Evolutionary conservation across 208 protist genomes (phyloP).

Genomic region (Acanthamoeba sp.): DNA sequence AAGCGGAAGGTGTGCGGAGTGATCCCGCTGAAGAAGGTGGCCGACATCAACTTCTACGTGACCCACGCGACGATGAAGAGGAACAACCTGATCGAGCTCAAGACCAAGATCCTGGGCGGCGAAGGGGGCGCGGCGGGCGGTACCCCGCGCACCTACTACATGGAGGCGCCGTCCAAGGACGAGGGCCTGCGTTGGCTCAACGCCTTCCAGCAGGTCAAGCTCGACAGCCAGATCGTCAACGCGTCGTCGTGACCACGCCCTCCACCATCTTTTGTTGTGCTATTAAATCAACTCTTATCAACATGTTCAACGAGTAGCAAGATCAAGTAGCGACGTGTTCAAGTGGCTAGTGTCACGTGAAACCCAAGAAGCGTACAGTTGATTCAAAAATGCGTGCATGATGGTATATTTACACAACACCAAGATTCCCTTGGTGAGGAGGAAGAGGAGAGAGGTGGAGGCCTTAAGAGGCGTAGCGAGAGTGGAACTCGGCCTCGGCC

Average conservation of each 20-base stretch:
- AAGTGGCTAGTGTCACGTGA: no score
- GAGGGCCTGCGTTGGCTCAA: conserved; percentile 59
- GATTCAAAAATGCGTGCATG: no score
- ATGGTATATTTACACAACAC: no score
- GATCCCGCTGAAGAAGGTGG: not conserved
- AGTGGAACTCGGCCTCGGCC: conserved; percentile 9
- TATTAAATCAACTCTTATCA: no score
- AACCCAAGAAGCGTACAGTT: no score
- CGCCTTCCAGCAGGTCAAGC: conserved; percentile 54
- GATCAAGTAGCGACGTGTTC: no score
- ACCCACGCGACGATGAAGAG: conserved; percentile 10
- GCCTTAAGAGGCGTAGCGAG: not conserved
- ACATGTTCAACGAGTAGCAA: no score
- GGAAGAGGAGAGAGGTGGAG: no score
- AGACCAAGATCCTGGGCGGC: conserved; percentile 31
- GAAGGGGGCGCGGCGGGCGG: not conserved
- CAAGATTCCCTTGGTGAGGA: no score
- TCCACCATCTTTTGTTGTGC: no score
- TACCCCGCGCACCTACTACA: conserved; percentile 4
- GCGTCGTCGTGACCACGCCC: not conserved
- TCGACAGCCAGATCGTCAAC: conserved; percentile 50
- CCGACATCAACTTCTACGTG: conserved; percentile 1
- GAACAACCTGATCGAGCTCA: conserved; percentile 63
- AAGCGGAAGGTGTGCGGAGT: conserved; percentile 26
- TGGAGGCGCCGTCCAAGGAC: conserved; percentile 56